Evolutionary conservation across 495 filamentous ascomycete species (phyloP), one percentile per base, ranked within the genome.

Genomic region (Penicillium steckii): DNA sequence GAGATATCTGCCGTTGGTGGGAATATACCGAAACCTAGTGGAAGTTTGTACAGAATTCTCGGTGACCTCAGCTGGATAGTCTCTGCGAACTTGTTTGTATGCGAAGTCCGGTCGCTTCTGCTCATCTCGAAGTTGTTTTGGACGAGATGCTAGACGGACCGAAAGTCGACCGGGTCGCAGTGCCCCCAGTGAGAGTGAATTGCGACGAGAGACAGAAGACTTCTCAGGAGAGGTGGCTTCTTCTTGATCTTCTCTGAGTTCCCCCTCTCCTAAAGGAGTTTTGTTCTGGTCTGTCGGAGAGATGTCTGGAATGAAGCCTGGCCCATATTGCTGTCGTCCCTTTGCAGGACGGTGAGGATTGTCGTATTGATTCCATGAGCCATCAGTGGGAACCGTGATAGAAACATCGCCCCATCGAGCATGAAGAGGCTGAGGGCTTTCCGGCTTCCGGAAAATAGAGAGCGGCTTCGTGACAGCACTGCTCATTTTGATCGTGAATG

Each of bases 301-400:
- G 15, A 24, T 30, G 22, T 64, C 60, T 12, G 65, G 62, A 0
- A 69, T 57, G 37, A 60, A 66, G 18, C 66, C 69, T 1, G 64
- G 66, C 13, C 68, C 66, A 13, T 70, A 67, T 1, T 30, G n/a
- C 27, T 52, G 50, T 29, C 48, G 59, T 9, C 55, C 50, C 25
- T 48, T 57, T 8, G 48, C 38, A 7, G 54, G 51, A 12, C 50
- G 57, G 57, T 66, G 62, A n/a, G 68, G 68, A 27, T 68, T 71
- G 9, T 72, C 54, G 44, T 64, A 64, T 49, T 74, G 71, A 17
- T 63, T 72, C 73, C 71, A 76, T 44, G 71, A 68, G 3, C 70
- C 71, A n/a, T 69, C 64, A 23, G 70, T 70, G 3, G 68, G 74
- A 7, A 69, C 68, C 0, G 68, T 65, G 19, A 74, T 73, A 15